Percentiles rank a stretch among this genome's conserved stretches.
Conservation (phyloP, 257 asterid genomes). For the Voacanga thouarsii region DNA sequence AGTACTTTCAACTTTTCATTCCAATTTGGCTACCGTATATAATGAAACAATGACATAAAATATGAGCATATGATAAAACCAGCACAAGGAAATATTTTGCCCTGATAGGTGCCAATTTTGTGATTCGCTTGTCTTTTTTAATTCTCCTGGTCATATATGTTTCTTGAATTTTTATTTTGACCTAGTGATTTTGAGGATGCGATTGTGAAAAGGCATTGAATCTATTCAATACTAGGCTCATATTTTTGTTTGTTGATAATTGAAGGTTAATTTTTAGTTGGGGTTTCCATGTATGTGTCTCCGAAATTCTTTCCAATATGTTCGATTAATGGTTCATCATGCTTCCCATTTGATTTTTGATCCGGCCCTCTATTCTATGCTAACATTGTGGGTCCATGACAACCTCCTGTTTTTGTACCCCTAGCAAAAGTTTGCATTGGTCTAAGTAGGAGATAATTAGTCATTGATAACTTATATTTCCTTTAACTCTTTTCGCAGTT, state of each 20-base stretch:
- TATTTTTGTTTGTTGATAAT: background rate
- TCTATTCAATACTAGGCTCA: background rate
- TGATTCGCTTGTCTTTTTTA: background rate
- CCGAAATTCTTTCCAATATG: background rate
- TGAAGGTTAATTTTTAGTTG: background rate
- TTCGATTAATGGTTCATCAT: background rate
- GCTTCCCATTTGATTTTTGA: background rate
- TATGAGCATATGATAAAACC: background rate
- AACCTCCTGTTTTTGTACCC: background rate
- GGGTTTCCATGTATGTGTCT: background rate
- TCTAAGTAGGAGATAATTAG: background rate
- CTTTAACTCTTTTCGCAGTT: slow-evolving; percentile 39
- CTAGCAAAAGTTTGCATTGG: background rate
- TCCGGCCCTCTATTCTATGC: background rate
- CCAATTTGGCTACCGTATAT: background rate
- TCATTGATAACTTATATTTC: background rate
- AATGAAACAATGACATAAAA: background rate
- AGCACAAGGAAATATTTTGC: background rate
- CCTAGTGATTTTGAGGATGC: too few relatives aligned
- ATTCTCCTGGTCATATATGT: background rate
- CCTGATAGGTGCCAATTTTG: background rate
- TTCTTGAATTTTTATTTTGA: too few relatives aligned
- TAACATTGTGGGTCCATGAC: slow-evolving; percentile 8
- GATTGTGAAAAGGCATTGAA: too few relatives aligned
- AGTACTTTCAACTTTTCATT: background rate